Conservation (phyloP, 2,329 filamentous ascomycete species). For the Catunica adiposa region DNA sequence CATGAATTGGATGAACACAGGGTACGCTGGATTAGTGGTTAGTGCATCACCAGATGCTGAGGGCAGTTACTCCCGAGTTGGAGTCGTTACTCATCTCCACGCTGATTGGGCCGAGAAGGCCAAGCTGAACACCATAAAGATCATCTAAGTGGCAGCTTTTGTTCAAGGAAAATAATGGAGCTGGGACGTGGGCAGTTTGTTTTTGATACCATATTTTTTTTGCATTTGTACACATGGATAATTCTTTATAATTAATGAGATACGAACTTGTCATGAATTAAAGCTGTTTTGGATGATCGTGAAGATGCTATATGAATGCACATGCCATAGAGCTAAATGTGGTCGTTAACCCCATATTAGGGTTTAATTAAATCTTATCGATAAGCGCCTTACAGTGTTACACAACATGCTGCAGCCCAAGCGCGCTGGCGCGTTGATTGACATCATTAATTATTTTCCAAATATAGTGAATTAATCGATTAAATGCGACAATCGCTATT, state of each 20-base stretch:
- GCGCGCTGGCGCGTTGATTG: slow-evolving; percentile 2
- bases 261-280: neutral
- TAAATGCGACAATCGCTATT: neutral
- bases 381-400: neutral
- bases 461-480: neutral
- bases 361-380: neutral
- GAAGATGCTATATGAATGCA: too few relatives aligned
- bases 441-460: neutral
- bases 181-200: neutral
- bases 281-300: too few relatives aligned
- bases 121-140: slow-evolving; percentile 13
- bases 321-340: too few relatives aligned
- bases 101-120: slow-evolving; percentile 14
- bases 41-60: slow-evolving; percentile 12
- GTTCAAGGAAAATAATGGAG: neutral
- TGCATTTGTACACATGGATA: slow-evolving; percentile 4
- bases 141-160: slow-evolving; percentile 9
- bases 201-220: slow-evolving; percentile 13
- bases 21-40: slow-evolving; percentile 11
- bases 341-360: neutral
- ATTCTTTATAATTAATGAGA: slow-evolving; percentile 10
- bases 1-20: slow-evolving; percentile 15
- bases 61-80: slow-evolving; percentile 10
- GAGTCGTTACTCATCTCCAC: slow-evolving; percentile 11
- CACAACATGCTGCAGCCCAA: neutral